Evolutionary conservation across 768 basidiomycete genomes (phyloP).

Genomic region (Pluteus cervinus): DNA sequence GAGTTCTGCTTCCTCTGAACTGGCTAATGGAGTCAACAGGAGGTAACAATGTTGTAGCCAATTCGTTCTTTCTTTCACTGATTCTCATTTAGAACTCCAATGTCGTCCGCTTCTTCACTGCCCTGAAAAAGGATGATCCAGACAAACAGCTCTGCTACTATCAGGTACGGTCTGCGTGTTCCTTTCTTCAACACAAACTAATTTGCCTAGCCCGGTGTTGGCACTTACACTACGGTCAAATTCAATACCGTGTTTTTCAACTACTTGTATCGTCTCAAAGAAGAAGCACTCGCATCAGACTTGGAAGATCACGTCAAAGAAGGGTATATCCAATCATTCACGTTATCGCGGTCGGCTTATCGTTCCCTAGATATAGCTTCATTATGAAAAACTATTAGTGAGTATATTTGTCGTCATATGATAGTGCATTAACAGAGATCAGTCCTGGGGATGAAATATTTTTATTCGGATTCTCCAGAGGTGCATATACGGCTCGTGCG

Average conservation of each 20-base stretch:
- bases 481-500: constrained; percentile 28
- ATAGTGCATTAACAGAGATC: background rate
- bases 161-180: constrained; percentile 21
- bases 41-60: background rate
- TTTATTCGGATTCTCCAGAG: constrained; percentile 26
- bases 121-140: constrained; percentile 28
- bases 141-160: constrained; percentile 31
- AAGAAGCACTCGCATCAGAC: too few relatives aligned
- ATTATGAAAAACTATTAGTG: constrained; percentile 4
- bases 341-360: too few relatives aligned
- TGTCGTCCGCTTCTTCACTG: constrained; percentile 29
- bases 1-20: constrained; percentile 1
- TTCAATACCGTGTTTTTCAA: too few relatives aligned
- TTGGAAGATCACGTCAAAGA: too few relatives aligned
- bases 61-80: background rate
- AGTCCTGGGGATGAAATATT: constrained; percentile 7
- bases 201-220: too few relatives aligned
- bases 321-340: too few relatives aligned
- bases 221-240: too few relatives aligned
- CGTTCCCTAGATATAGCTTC: constrained; percentile 6
- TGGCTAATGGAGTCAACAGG: background rate
- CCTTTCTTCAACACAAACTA: too few relatives aligned
- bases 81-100: constrained; percentile 29
- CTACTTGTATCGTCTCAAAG: too few relatives aligned
- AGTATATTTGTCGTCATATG: background rate